These are phyloP conservation scores for Agrocybe pediades DNA, from an alignment of 768 basidiomycete genomes.

Conservation along the genomic window DNA sequence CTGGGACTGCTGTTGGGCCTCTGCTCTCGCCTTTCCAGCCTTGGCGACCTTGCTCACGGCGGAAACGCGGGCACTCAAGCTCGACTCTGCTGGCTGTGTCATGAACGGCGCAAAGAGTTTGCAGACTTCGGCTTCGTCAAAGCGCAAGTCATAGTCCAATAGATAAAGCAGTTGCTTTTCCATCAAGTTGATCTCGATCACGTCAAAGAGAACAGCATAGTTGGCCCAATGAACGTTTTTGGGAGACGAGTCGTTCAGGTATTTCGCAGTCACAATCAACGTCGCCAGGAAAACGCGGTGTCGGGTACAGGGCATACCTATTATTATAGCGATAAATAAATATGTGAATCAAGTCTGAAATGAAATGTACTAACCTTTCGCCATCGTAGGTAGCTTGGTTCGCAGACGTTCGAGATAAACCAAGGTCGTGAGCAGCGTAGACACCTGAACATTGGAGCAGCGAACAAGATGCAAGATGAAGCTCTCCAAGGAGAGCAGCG, in stretches of 20 bases:
- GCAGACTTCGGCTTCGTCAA: conserved; percentile 82
- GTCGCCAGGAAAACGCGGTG: conserved; percentile 96
- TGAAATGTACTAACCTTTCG: conserved; percentile 65
- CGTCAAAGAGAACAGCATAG: conserved; percentile 75
- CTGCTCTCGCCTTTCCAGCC: conserved; percentile 54
- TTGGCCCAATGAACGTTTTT: conserved; percentile 94
- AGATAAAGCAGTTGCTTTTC: conserved; percentile 93
- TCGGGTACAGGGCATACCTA: conserved; percentile 84
- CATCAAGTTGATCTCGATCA: conserved; percentile 90
- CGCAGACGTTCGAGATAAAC: conserved; percentile 90
- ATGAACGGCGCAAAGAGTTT: conserved; percentile 72
- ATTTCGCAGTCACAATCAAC: conserved; percentile 95
- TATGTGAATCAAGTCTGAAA: not conserved
- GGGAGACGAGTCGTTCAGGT: conserved; percentile 94
- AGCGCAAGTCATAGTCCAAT: conserved; percentile 90
- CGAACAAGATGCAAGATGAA: conserved; percentile 85
- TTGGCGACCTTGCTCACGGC: conserved; percentile 57
- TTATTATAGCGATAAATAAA: conserved; percentile 15
- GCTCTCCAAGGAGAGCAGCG: conserved; percentile 66
- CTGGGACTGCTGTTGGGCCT: conserved; percentile 46
- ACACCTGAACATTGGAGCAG: conserved; percentile 85
- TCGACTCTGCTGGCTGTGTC: conserved; percentile 20
- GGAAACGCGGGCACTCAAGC: conserved; percentile 44
- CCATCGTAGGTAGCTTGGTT: conserved; percentile 75
- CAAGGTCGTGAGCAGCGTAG: conserved; percentile 88